Evolutionary conservation across 441 rosid genomes (phyloP).

Genomic region (Gossypium armourianum): DNA sequence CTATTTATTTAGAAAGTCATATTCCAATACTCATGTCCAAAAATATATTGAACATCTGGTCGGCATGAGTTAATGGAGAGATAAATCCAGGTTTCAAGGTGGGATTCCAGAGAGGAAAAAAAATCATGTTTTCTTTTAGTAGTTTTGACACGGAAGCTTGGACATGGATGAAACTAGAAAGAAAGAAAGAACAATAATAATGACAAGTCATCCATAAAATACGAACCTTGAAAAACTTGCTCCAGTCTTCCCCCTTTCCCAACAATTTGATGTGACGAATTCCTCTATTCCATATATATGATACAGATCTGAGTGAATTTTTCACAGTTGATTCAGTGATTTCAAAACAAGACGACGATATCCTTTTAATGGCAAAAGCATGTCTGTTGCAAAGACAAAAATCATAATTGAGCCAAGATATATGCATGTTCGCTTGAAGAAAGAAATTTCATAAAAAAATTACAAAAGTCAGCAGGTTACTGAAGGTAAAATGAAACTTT

Average conservation of each 20-base stretch:
- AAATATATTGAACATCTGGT: too few species aligned
- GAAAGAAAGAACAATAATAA: not conserved
- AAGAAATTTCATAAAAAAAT: not conserved
- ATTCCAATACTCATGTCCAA: not conserved
- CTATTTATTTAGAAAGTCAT: not conserved
- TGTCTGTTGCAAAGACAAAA: conserved; percentile 33
- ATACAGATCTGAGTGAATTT: conserved; percentile 38
- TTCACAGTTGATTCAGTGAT: conserved; percentile 36
- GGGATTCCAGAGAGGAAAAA: too few species aligned
- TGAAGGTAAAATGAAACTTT: not conserved
- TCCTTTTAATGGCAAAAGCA: conserved; percentile 34
- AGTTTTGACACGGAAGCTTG: not conserved
- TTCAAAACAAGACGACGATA: conserved; percentile 46
- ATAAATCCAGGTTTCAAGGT: too few species aligned
- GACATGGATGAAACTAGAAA: not conserved
- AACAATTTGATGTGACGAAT: conserved; percentile 28
- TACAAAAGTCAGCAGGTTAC: not conserved
- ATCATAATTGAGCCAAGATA: not conserved
- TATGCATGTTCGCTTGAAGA: not conserved
- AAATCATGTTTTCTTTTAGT: not conserved
- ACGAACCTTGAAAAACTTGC: conserved; percentile 51
- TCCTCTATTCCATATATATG: conserved; percentile 50
- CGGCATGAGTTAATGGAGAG: too few species aligned
- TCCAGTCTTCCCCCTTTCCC: conserved; percentile 58
- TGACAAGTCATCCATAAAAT: conserved; percentile 2